Evolutionary conservation across 805 yeast genomes (phyloP).

Genomic region (Metschnikowia continentalis): DNA sequence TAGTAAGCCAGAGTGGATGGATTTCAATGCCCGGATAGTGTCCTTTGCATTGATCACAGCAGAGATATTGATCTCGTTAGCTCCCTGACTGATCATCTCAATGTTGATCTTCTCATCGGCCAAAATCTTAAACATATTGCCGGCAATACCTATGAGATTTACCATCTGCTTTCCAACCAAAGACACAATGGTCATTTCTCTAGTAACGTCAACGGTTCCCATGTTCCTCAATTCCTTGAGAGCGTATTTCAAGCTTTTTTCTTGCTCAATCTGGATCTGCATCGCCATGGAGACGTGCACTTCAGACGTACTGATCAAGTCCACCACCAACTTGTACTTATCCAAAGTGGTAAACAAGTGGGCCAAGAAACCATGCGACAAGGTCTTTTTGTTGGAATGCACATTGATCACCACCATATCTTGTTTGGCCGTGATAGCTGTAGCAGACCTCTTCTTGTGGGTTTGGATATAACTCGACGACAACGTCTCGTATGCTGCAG

Average conservation of each 20-base stretch:
- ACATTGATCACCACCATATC: slow-evolving; percentile 89
- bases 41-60: slow-evolving; percentile 87
- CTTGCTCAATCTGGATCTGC: slow-evolving; percentile 67
- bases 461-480: slow-evolving; percentile 31
- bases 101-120: slow-evolving; percentile 91
- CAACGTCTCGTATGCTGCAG: slow-evolving; percentile 60
- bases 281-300: slow-evolving; percentile 98
- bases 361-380: slow-evolving; percentile 94
- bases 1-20: slow-evolving; percentile 75
- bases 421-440: slow-evolving; percentile 94
- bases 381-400: slow-evolving; percentile 88
- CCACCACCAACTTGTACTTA: slow-evolving; percentile 81
- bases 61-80: slow-evolving; percentile 93
- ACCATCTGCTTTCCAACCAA: slow-evolving; percentile 97
- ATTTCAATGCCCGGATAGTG: slow-evolving; percentile 78
- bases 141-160: slow-evolving; percentile 94
- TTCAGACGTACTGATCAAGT: slow-evolving; percentile 93
- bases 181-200: slow-evolving; percentile 85
- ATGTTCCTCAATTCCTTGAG: slow-evolving; percentile 70
- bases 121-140: slow-evolving; percentile 89
- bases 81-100: slow-evolving; percentile 98
- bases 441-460: slow-evolving; percentile 64
- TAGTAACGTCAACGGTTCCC: slow-evolving; percentile 87
- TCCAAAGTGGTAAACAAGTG: slow-evolving; percentile 84
- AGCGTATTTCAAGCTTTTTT: slow-evolving; percentile 62